phyloP scores from a whole-genome alignment of 805 yeast species.

The Yarrowia deformans region DNA sequence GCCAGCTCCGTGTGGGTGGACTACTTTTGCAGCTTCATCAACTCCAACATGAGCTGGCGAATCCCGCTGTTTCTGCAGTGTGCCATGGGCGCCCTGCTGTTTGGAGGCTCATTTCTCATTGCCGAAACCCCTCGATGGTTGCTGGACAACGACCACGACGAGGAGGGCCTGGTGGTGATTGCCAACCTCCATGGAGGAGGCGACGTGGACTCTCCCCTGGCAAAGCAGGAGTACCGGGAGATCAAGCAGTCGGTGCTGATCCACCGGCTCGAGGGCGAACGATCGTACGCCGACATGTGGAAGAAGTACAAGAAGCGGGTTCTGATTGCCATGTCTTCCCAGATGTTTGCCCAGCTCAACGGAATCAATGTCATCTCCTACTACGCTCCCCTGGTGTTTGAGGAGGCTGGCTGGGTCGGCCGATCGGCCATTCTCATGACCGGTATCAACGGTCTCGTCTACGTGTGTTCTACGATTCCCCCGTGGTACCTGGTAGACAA shows the following conservation, averaged over 20 bases:
- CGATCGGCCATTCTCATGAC: constrained; percentile 89
- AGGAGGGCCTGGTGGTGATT: constrained; percentile 84
- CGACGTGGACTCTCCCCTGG: constrained; percentile 69
- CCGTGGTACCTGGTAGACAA: constrained; percentile 91
- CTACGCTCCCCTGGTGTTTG: constrained; percentile 93
- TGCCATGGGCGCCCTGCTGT: constrained; percentile 70
- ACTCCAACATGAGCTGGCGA: constrained; percentile 74
- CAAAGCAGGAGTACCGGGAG: constrained; percentile 74
- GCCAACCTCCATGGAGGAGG: constrained; percentile 85
- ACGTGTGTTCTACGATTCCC: constrained; percentile 73
- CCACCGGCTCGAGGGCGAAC: constrained; percentile 81
- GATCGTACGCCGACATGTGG: constrained; percentile 77
- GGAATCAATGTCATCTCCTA: constrained; percentile 93
- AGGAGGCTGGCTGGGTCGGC: constrained; percentile 94
- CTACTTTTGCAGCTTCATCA: constrained; percentile 72
- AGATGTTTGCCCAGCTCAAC: constrained; percentile 89
- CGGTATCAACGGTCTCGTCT: constrained; percentile 73
- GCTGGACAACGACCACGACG: constrained; percentile 75
- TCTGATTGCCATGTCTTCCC: constrained; percentile 87
- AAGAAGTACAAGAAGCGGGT: constrained; percentile 76
- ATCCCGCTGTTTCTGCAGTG: constrained; percentile 80
- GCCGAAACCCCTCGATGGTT: constrained; percentile 94
- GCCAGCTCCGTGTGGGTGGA: constrained; percentile 87
- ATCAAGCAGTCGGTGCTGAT: constrained; percentile 82
- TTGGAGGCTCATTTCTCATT: constrained; percentile 76